Evolutionary conservation across 179 eudicot genomes (phyloP), one percentile per base, ranked within the genome.

Genomic region (Actinidia arguta): DNA sequence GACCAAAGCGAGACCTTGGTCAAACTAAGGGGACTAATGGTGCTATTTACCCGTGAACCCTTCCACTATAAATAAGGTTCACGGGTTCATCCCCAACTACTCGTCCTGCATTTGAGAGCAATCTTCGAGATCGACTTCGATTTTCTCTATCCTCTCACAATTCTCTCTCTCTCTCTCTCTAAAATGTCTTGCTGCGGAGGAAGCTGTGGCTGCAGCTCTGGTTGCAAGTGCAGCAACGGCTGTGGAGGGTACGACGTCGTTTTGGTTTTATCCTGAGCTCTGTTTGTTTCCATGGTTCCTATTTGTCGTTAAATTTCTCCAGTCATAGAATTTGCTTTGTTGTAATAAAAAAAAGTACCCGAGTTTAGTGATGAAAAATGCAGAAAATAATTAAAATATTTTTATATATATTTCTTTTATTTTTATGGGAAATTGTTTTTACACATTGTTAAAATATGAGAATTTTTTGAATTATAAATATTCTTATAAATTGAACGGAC

Each of bases 121-220:
- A 4, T 14, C 18, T 0, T 10, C 7, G 9, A 0, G 3, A 10
- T 66, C 1, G 17, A 5, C 16, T 3, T 66, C 16, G 17, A 66
- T 8, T 25, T 66, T 10, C 18, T 31, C 0, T 31, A n/a, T 0
- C 1, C 14, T 67, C 10, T 14, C 14, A 4, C 5, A 42, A 4
- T 52, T 42, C 20, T 42, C 24, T 69, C 76, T 73, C 50, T 50
- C 59, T 73, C 54, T 17, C 31, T 18, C 39, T 22, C 4, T 27
- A 44, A 71, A 73, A 73, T 73, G 76, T 78, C 81, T 64, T 78
- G 81, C 73, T 78, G 81, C 14, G 81, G 61, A 47, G 81, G 81
- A 78, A 78, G 66, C 73, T 78, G 81, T 50, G 81, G 73, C 46
- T 78, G 81, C 46, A 62, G 81, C 58, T 7, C 73, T 64, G 81